These are phyloP conservation scores for Deinandra increscens DNA, from an alignment of 129 eudicot species.

Conservation along the genomic window DNA sequence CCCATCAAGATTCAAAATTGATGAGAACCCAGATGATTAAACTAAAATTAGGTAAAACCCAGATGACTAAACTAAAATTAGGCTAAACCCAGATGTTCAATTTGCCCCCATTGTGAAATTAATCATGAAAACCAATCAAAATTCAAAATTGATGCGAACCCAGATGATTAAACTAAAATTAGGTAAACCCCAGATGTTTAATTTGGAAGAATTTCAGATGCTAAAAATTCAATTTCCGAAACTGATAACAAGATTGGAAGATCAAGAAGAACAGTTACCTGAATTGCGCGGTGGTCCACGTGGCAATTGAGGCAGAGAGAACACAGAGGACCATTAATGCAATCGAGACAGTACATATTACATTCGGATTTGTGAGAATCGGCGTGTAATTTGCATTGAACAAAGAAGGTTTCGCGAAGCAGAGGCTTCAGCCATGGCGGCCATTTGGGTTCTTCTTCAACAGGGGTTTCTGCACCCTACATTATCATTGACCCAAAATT, in stretches of 20 bases:
- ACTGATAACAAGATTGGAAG: neutral
- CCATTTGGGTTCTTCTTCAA: conserved; percentile 75
- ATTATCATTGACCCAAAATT: conserved; percentile 8
- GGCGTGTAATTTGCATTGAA: conserved; percentile 74
- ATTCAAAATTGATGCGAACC: neutral
- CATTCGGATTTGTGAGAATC: conserved; percentile 93
- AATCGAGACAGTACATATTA: conserved; percentile 88
- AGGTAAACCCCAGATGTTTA: neutral
- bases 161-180: neutral
- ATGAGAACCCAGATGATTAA: conserved; percentile 5
- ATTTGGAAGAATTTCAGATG: no score
- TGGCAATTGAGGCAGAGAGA: conserved; percentile 73
- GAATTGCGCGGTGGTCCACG: conserved; percentile 78
- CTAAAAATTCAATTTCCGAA: no score
- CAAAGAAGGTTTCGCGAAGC: conserved; percentile 67
- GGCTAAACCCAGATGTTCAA: no score
- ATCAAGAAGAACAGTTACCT: conserved; percentile 39
- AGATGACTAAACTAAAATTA: no score
- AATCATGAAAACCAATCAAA: neutral
- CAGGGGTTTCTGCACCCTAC: conserved; percentile 65
- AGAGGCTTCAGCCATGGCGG: conserved; percentile 87
- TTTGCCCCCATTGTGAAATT: neutral
- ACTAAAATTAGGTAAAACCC: neutral
- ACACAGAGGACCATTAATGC: conserved; percentile 73
- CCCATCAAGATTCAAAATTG: neutral